A percentile compares a stretch with the other conserved stretches of the same genome.
Evolutionary conservation across 441 rosid species (phyloP).

Genomic region (Viola pubescens): DNA sequence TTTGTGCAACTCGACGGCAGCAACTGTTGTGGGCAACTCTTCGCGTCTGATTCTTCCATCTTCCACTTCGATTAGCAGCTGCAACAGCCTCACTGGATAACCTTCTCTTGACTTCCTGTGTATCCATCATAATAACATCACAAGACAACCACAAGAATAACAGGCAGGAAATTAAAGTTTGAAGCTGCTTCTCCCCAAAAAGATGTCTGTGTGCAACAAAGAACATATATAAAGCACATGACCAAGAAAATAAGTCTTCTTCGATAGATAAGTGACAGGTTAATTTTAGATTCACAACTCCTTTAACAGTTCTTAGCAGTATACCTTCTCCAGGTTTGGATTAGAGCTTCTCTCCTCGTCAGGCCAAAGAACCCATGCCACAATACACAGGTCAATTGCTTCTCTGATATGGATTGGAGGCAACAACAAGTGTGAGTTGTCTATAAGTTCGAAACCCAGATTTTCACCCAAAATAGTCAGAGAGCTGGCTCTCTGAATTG

Average conservation of each 20-base stretch:
- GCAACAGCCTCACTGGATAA: conserved; percentile 76
- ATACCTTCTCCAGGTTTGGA: conserved; percentile 90
- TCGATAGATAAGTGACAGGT: neutral
- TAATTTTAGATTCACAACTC: neutral
- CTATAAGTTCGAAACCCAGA: conserved; percentile 43
- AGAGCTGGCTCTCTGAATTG: conserved; percentile 53
- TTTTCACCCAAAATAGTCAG: conserved; percentile 35
- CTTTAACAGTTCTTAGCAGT: neutral
- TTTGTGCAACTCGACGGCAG: conserved; percentile 88
- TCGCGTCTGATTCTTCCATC: conserved; percentile 95
- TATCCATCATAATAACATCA: conserved; percentile 22
- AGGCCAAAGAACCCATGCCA: conserved; percentile 97
- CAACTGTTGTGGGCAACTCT: conserved; percentile 96
- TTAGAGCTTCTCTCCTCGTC: conserved; percentile 90
- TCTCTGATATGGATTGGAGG: conserved; percentile 42
- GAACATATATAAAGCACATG: neutral
- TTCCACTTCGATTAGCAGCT: conserved; percentile 82
- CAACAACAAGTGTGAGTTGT: conserved; percentile 46
- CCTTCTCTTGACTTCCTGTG: conserved; percentile 87
- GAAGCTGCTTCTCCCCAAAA: conserved; percentile 5
- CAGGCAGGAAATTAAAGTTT: conserved; percentile 4
- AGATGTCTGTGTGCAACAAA: conserved; percentile 6
- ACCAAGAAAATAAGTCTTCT: neutral
- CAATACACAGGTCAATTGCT: conserved; percentile 71
- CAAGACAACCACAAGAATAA: conserved; percentile 15